Percentiles rank a stretch among this genome's conserved stretches.
Conservation (phyloP, 441 rosid genomes). For the Gossypium laxum region DNA sequence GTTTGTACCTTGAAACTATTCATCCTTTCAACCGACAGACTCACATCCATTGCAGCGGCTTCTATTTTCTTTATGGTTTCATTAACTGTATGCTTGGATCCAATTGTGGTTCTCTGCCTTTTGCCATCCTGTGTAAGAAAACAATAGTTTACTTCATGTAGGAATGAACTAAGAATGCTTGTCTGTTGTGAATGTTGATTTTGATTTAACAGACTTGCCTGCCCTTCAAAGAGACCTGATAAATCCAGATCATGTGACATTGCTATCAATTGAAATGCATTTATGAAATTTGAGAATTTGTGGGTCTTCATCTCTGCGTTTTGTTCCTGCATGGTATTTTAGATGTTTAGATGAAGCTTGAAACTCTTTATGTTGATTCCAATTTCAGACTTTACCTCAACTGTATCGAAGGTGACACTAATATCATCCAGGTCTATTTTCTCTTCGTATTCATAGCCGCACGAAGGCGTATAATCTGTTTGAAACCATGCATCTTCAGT, state of each 20-base stretch:
- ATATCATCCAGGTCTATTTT: constrained; percentile 44
- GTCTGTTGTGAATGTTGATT: background rate
- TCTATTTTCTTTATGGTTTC: constrained; percentile 77
- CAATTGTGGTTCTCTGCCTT: constrained; percentile 48
- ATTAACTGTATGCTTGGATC: constrained; percentile 53
- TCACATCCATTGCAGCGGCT: constrained; percentile 63
- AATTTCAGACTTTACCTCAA: constrained; percentile 17
- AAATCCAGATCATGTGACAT: constrained; percentile 84
- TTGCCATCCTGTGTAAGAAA: constrained; percentile 33
- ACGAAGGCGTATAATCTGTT: constrained; percentile 45
- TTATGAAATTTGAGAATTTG: constrained; percentile 58
- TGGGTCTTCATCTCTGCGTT: constrained; percentile 31
- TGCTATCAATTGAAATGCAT: constrained; percentile 84
- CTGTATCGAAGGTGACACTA: constrained; percentile 43
- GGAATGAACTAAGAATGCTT: background rate
- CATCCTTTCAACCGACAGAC: constrained; percentile 53
- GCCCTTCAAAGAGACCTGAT: constrained; percentile 79
- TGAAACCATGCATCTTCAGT: constrained; percentile 66
- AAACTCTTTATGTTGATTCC: too few species aligned
- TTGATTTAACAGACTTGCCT: constrained; percentile 32
- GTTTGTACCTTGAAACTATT: constrained; percentile 51
- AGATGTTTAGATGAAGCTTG: background rate
- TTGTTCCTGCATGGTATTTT: constrained; percentile 42
- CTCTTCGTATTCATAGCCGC: constrained; percentile 29
- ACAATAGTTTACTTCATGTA: background rate